A percentile compares a stretch with the other conserved stretches of the same genome.
phyloP scores from a whole-genome alignment of 495 filamentous ascomycete genomes.

The Extremus antarcticus region DNA sequence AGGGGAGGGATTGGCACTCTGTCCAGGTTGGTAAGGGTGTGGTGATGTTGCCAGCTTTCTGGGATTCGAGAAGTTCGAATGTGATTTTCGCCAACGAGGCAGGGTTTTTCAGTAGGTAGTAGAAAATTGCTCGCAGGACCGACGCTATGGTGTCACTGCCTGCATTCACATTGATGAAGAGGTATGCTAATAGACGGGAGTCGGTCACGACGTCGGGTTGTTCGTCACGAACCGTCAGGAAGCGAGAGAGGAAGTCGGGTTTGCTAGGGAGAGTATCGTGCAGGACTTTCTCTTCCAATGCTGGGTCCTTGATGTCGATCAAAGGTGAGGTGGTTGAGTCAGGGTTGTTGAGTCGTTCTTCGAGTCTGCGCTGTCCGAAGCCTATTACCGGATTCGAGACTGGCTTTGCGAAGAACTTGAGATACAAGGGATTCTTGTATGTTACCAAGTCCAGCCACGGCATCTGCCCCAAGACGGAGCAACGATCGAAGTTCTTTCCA shows the following conservation, averaged over 20 bases:
- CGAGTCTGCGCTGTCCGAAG: conserved; percentile 9
- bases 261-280: conserved; percentile 15
- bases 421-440: conserved; percentile 18
- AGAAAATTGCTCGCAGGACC: conserved; percentile 17
- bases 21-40: conserved; percentile 25
- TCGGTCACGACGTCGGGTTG: conserved; percentile 16
- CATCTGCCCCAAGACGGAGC: conserved; percentile 15
- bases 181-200: conserved; percentile 7
- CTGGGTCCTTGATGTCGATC: conserved; percentile 6
- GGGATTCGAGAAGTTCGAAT: conserved; percentile 13
- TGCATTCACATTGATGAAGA: conserved; percentile 18
- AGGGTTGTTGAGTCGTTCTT: conserved; percentile 6
- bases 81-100: not conserved
- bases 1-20: conserved; percentile 28
- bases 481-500: conserved; percentile 8
- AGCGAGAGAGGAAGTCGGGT: conserved; percentile 19
- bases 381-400: conserved; percentile 3
- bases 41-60: conserved; percentile 21
- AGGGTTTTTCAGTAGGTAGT: conserved; percentile 19
- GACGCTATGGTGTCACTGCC: conserved; percentile 18
- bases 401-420: conserved; percentile 10
- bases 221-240: conserved; percentile 16
- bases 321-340: not conserved
- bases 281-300: conserved; percentile 7
- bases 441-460: conserved; percentile 14